Evolutionary conservation across 2,329 filamentous ascomycete genomes (phyloP), one percentile per base, ranked within the genome.

Genomic region (Beauveria varroae): DNA sequence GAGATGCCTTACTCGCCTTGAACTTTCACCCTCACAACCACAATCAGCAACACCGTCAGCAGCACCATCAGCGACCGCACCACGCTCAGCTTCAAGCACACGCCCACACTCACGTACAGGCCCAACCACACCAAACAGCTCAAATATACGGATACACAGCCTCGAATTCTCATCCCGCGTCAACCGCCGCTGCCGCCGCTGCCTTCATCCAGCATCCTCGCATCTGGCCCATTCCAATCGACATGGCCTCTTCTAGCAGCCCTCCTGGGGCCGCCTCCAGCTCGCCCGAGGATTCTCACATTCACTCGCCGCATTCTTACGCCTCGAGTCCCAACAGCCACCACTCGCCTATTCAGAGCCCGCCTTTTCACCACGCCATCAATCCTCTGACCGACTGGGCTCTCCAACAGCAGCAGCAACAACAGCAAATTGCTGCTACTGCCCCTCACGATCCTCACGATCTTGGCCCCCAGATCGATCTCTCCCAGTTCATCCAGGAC

Each of bases 331-430:
- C 79, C 44, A 75, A 79, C 61, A 78, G 79, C 65, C 79, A 82
- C 63, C 77, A 80, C 64, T 78, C 76, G 57, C 69, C 78, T 14
- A 65, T 79, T 62, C 80, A 83, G 62, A 79, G 81, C 37, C 85
- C 83, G 65, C 81, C 83, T 4, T 84, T 79, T 69, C 79, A 81
- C 68, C 73, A 77, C 53, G 71, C 78, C 49, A 73, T 76, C 60
- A 82, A 82, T 68, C 75, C 80, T 16, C 71, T 87, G 65, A 81
- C 82, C 52, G 83, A 87, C 73, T 87, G 85, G 84, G 80, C 84
- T 24, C 78, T 87, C 57, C 79, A 82, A 60, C 80, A 83, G 65
- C 79, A 81, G 56, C 80, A 80, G 66, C 78, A 79, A 63, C 78
- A 79, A 58, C 65, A 72, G 49, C 62, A 65, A 44, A 40, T 51